phyloP scores from a whole-genome alignment of 2,329 filamentous ascomycete species.

The Chrysoporthe puriensis region DNA sequence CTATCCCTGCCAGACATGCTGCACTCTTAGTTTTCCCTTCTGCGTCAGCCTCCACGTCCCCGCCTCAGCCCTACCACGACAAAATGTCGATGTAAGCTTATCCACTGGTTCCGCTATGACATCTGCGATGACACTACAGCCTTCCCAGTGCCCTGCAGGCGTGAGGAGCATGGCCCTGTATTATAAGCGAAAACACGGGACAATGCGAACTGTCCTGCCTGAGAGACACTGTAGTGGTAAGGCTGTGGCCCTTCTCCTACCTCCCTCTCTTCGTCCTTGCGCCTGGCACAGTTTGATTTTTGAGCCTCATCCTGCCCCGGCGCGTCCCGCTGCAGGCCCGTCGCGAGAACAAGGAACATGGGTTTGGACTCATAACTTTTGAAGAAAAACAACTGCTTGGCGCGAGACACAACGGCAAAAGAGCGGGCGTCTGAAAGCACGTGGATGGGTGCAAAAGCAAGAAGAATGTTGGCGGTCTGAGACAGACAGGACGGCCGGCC shows the following conservation, averaged over 20 bases:
- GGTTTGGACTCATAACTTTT: background rate
- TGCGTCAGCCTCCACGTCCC: constrained; percentile 6
- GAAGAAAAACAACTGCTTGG: background rate
- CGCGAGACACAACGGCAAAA: background rate
- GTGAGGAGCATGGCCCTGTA: no score
- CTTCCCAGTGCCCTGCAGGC: background rate
- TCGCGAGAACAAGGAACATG: constrained; percentile 6
- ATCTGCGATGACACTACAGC: background rate
- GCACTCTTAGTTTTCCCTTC: background rate
- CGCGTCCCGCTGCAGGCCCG: constrained; percentile 11
- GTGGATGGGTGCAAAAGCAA: background rate
- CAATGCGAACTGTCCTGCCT: background rate
- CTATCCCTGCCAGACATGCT: constrained; percentile 5
- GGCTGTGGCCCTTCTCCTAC: background rate
- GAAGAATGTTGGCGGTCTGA: background rate
- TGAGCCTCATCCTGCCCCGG: constrained; percentile 2
- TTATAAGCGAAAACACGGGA: background rate
- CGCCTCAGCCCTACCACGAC: constrained; percentile 19
- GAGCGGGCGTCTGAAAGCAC: background rate
- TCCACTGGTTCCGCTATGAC: constrained; percentile 8
- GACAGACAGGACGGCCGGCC: constrained; percentile 5
- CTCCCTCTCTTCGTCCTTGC: background rate
- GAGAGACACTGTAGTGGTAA: background rate
- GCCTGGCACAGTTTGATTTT: background rate
- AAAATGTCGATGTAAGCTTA: constrained; percentile 7